Conservation (phyloP, 192 early-diverging fungal species). For the Funneliformis geosporum region DNA sequence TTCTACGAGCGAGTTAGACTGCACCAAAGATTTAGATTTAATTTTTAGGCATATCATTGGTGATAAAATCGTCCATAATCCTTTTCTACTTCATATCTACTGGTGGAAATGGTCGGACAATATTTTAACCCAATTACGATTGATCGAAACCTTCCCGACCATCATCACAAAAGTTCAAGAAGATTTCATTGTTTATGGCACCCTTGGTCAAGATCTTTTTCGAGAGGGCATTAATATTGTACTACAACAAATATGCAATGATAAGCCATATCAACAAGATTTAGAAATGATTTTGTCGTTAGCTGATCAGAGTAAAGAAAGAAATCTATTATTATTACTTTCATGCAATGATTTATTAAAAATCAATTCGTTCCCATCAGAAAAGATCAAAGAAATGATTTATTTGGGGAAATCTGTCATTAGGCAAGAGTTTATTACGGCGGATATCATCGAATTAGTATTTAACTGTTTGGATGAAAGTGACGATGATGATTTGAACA, state of each 20-base stretch:
- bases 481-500: not conserved
- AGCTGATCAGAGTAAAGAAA: not conserved
- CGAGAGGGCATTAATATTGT: not conserved
- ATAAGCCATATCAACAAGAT: not conserved
- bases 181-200: not conserved
- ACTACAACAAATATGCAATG: not conserved
- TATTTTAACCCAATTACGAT: not conserved
- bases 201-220: not conserved
- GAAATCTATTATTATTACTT: not conserved
- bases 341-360: not conserved
- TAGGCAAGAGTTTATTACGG: not conserved
- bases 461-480: not conserved
- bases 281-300: not conserved
- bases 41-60: not conserved
- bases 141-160: not conserved
- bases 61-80: not conserved
- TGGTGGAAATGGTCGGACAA: not conserved
- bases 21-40: not conserved
- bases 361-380: not conserved
- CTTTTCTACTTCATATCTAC: not conserved
- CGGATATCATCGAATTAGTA: not conserved
- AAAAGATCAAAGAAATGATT: not conserved
- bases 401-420: not conserved
- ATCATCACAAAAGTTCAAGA: not conserved
- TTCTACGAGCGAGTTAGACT: not conserved